Evolutionary conservation across 352 stramenopile genomes (phyloP), one percentile per base, ranked within the genome.

Genomic region (Phytophthora foliorum): DNA sequence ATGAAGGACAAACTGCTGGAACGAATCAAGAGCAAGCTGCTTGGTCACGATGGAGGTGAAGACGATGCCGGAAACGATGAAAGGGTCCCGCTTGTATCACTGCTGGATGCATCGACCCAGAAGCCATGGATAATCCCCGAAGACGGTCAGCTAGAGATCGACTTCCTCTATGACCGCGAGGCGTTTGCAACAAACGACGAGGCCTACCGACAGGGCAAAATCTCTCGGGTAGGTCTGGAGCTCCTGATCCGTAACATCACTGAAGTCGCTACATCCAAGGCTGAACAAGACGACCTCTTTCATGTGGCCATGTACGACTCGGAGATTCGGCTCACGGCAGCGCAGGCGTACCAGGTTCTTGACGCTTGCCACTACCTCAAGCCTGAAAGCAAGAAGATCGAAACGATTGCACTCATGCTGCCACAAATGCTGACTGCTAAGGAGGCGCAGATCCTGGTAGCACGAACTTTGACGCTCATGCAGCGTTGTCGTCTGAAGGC

Each of bases 381-480:
- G 16, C 68, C 79, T 0, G 77, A 80, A 22, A 76, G 76, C 48
- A 70, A 76, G 55, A 84, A 86, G 55, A 78, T 96, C 29, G 77
- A 92, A 34, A 83, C 83, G 9, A 80, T 97, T 9, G 82, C 83
- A 16, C 74, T 91, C 21, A 61, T 96, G 27, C 60, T 97, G 19
- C 80, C 81, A 4, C 90, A 97, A 74, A 96, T 97, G 92, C 76
- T 94, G 5, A 95, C 89, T 3, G 69, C 81, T 0, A 84, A 91
- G 39, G 89, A 97, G 13, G 86, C 86, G 0, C 86, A 94, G 44
- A 74, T 88, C 14, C 69, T 95, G 1, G 86, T 93, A 2, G 88
- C 78, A 2, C 75, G 76, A 3, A 90, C 84, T 1, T 75, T 95
- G 19, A 89, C 80, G 10, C 63, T 96, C 17, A 78, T 79, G 34